These are phyloP conservation scores for Draba incana DNA, from an alignment of 345 rosid genomes.

Conservation along the genomic window DNA sequence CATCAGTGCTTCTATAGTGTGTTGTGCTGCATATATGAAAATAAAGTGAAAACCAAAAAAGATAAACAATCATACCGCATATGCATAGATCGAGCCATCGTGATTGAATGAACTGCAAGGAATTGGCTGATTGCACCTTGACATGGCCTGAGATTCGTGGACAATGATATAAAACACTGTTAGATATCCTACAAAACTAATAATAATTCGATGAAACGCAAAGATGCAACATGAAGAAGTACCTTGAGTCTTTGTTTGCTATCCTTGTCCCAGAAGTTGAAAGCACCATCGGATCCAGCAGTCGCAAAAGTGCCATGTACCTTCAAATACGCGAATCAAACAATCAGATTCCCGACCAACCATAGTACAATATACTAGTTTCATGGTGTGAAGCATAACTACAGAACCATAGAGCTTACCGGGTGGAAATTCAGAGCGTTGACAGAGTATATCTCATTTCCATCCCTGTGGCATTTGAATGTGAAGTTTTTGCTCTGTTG, in stretches of 20 bases:
- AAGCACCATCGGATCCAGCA: slow-evolving; percentile 97
- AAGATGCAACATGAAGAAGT: slow-evolving; percentile 7
- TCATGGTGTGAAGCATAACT: not conserved
- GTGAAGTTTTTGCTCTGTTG: slow-evolving; percentile 87
- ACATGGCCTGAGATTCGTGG: slow-evolving; percentile 72
- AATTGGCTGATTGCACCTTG: slow-evolving; percentile 86
- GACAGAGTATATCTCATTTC: slow-evolving; percentile 87
- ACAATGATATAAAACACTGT: not conserved
- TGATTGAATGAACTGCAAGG: slow-evolving; percentile 91
- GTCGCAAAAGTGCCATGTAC: slow-evolving; percentile 96
- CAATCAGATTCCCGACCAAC: not conserved
- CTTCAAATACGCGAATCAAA: slow-evolving; percentile 47
- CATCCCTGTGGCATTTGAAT: slow-evolving; percentile 96
- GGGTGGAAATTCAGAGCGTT: slow-evolving; percentile 96
- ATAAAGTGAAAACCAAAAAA: not conserved
- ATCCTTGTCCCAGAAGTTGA: slow-evolving; percentile 99
- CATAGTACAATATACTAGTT: slow-evolving; percentile 16
- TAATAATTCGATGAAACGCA: not conserved
- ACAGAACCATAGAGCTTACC: slow-evolving; percentile 50
- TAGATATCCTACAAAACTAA: not conserved
- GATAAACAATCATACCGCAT: slow-evolving; percentile 58
- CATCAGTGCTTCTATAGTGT: not conserved
- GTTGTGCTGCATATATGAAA: not conserved
- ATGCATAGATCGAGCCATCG: slow-evolving; percentile 91
- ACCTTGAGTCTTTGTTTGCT: slow-evolving; percentile 99